These are phyloP conservation scores for Pestalotiopsis sp. DNA, from an alignment of 2,329 filamentous ascomycete species.

Conservation along the genomic window DNA sequence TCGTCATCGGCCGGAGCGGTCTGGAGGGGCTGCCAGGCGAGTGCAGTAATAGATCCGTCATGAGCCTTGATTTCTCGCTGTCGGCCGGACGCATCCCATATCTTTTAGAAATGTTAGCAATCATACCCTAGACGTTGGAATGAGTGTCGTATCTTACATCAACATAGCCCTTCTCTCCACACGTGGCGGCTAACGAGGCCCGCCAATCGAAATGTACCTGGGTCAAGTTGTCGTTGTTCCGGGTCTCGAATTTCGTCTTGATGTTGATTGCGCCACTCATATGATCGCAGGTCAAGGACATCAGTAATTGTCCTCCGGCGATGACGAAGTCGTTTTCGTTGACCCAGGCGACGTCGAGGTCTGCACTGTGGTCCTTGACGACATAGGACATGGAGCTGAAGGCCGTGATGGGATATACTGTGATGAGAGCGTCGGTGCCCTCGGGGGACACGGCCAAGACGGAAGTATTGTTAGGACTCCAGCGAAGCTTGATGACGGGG, in stretches of 20 bases:
- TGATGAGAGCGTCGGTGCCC: slow-evolving; percentile 56
- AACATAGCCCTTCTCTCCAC: slow-evolving; percentile 61
- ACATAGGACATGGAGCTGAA: slow-evolving; percentile 50
- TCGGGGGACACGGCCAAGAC: slow-evolving; percentile 61
- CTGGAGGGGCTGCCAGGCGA: slow-evolving; percentile 63
- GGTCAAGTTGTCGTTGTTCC: slow-evolving; percentile 55
- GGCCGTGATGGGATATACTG: slow-evolving; percentile 51
- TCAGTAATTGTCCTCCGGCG: slow-evolving; percentile 58
- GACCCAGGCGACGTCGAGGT: slow-evolving; percentile 64
- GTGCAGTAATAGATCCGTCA: slow-evolving; percentile 57
- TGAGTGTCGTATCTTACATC: slow-evolving; percentile 50
- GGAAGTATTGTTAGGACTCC: slow-evolving; percentile 59
- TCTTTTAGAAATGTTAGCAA: slow-evolving; percentile 35
- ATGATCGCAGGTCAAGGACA: slow-evolving; percentile 46
- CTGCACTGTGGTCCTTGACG: slow-evolving; percentile 49
- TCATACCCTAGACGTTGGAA: not conserved
- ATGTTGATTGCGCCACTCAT: slow-evolving; percentile 46
- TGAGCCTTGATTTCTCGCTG: slow-evolving; percentile 61
- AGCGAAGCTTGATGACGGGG: slow-evolving; percentile 64
- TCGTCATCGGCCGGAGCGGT: slow-evolving; percentile 45
- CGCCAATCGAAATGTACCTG: slow-evolving; percentile 60
- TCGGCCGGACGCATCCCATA: slow-evolving; percentile 59
- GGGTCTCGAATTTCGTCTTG: slow-evolving; percentile 53
- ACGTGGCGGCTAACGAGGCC: slow-evolving; percentile 59
- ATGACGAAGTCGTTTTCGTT: slow-evolving; percentile 61